phyloP scores from a whole-genome alignment of 345 rosid species.

The Salix dunnii region DNA sequence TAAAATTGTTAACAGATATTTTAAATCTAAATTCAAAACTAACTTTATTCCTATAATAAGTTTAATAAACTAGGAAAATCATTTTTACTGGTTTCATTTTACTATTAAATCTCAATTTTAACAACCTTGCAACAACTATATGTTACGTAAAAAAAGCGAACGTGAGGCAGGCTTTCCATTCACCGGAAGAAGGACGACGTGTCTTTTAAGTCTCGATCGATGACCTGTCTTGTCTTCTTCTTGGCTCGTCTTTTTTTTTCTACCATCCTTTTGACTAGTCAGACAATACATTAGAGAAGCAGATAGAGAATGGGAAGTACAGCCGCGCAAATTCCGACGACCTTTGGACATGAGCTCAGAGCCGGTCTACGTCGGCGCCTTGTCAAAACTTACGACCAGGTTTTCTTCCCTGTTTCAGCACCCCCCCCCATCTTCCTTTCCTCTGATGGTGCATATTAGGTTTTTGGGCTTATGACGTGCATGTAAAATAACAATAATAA shows the following conservation, averaged over 20 bases:
- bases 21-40: too few species aligned
- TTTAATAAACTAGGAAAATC: too few species aligned
- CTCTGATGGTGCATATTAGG: neutral
- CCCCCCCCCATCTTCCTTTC: neutral
- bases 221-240: neutral
- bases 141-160: too few species aligned
- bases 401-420: neutral
- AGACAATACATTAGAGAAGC: neutral
- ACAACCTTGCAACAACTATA: too few species aligned
- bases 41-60: too few species aligned
- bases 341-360: constrained; percentile 83
- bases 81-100: too few species aligned
- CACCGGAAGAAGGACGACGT: neutral
- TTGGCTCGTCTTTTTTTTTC: neutral
- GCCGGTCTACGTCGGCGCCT: constrained; percentile 89
- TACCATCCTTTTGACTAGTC: neutral
- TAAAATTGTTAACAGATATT: too few species aligned
- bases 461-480: neutral
- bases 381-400: constrained; percentile 88
- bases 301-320: constrained; percentile 39
- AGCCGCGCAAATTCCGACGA: constrained; percentile 88
- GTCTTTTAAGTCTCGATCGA: neutral
- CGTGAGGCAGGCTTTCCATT: neutral
- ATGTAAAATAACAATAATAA: neutral
- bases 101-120: too few species aligned